phyloP scores from a whole-genome alignment of 2,329 filamentous ascomycete species.

The Fulvia fulva region DNA sequence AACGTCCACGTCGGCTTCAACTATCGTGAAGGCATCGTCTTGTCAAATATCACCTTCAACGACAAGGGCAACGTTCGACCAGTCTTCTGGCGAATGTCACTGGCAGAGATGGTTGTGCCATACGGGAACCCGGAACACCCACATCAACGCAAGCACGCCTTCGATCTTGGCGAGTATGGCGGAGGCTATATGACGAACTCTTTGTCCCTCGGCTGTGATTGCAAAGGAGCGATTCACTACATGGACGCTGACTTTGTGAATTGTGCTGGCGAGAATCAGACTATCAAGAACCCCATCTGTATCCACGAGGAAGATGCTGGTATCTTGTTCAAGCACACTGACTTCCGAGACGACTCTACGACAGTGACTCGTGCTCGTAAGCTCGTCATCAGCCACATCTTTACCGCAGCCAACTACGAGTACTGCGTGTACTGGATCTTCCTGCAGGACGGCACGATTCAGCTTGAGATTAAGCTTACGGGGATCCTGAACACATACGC shows the following conservation, averaged over 20 bases:
- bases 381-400: constrained; percentile 83
- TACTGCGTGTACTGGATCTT: constrained; percentile 86
- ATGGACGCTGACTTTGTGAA: constrained; percentile 84
- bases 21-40: constrained; percentile 84
- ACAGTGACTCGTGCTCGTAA: constrained; percentile 84
- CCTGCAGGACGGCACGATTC: constrained; percentile 86
- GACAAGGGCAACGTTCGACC: constrained; percentile 73
- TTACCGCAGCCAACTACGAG: constrained; percentile 95
- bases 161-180: constrained; percentile 76
- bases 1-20: constrained; percentile 92
- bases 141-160: constrained; percentile 77
- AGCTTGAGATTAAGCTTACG: constrained; percentile 84
- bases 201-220: constrained; percentile 72
- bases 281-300: constrained; percentile 90
- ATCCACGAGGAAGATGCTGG: constrained; percentile 92
- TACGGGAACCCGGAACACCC: constrained; percentile 78
- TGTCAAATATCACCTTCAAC: constrained; percentile 86
- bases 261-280: constrained; percentile 63
- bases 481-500: constrained; percentile 90
- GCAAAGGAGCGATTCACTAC: constrained; percentile 88
- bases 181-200: constrained; percentile 82
- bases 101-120: constrained; percentile 92
- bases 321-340: constrained; percentile 82
- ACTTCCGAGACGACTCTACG: constrained; percentile 84
- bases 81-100: constrained; percentile 82